These are phyloP conservation scores for Pyrenula aspistea DNA, from an alignment of 495 filamentous ascomycete species.

Conservation along the genomic window DNA sequence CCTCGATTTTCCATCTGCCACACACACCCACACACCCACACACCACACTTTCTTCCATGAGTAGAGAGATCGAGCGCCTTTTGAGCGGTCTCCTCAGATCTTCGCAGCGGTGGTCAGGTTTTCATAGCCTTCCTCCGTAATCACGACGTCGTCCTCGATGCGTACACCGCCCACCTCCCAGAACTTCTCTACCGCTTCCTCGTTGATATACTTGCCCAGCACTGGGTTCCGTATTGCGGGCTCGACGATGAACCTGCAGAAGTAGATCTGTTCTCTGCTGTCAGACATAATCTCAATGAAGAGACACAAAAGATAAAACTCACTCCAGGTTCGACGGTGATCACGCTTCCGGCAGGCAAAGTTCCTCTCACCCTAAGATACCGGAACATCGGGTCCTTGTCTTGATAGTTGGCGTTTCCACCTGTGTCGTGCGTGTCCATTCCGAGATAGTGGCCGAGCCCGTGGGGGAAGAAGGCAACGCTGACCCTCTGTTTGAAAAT, in stretches of 20 bases:
- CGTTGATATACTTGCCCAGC: conserved; percentile 61
- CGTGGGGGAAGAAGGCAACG: conserved; percentile 85
- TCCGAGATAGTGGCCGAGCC: conserved; percentile 81
- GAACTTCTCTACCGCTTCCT: conserved; percentile 61
- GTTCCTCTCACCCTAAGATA: conserved; percentile 74
- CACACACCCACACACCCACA: too few relatives aligned
- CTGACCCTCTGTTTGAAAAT: conserved; percentile 64
- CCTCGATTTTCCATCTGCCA: too few relatives aligned
- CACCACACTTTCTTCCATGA: too few relatives aligned
- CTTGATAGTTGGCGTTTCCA: conserved; percentile 74
- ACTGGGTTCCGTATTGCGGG: conserved; percentile 62
- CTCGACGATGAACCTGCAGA: conserved; percentile 84
- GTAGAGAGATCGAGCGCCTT: too few relatives aligned
- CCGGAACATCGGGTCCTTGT: conserved; percentile 71
- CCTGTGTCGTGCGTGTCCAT: conserved; percentile 94
- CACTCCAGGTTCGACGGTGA: conserved; percentile 86
- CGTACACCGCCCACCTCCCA: conserved; percentile 85
- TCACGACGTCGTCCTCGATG: conserved; percentile 64
- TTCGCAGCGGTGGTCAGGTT: conserved; percentile 75
- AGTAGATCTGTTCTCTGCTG: conserved; percentile 57
- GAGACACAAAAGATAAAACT: conserved; percentile 14
- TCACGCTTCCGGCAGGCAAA: conserved; percentile 63
- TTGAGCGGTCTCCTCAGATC: conserved; percentile 3
- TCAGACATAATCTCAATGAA: conserved; percentile 3
- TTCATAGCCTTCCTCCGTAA: conserved; percentile 64